Evolutionary conservation across 2,329 filamentous ascomycete genomes (phyloP), one percentile per base, ranked within the genome.

Genomic region (Colletotrichum liriopes): DNA sequence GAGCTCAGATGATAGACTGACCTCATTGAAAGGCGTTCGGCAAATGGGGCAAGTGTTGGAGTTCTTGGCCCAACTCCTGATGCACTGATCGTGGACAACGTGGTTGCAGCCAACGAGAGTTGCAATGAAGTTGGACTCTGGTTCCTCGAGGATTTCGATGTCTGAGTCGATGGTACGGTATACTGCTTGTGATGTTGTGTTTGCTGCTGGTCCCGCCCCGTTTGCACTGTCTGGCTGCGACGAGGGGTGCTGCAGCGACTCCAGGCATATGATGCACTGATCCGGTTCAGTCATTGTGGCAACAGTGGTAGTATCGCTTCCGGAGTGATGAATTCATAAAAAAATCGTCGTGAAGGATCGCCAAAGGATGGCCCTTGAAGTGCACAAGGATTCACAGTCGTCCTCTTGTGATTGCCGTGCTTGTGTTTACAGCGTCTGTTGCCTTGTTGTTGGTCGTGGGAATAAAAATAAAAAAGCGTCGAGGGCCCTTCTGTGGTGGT

Each of bases 21-120:
- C 95, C 77, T 93, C 85, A 83, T 98, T 96, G 86, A 99, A 98
- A 74, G 89, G 91, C 78, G 94, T 93, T 76, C 96, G 93, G 84
- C 96, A 99, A 82, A 99, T 98, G 56, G 96, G 96, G 82, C 96
- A 99, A 81, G 95, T 98, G 84, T 98, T 99, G 75, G 96, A 96
- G 82, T 97, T 93, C 83, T 97, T 94, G 56, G 96, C 94, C 96
- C 96, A 99, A 77, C 95, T 94, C 77, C 93, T 93, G 76, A 99
- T 88, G 82, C 96, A 99, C 64, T 93, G 91, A 84, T 99, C 93
- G 84, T 99, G 96, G 77, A 99, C 87, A 77, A 95, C 90, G 86
- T 99, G 97, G 71, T 94, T 93, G 83, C 96, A 99, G 58, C 94
- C 92, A 72, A 91, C 86, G 61, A 92, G 89, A 67, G 88, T 83